Percentiles rank a stretch among this genome's conserved stretches.
phyloP scores from a whole-genome alignment of 1,139 yeast species.

The Nadsonia commutata region DNA sequence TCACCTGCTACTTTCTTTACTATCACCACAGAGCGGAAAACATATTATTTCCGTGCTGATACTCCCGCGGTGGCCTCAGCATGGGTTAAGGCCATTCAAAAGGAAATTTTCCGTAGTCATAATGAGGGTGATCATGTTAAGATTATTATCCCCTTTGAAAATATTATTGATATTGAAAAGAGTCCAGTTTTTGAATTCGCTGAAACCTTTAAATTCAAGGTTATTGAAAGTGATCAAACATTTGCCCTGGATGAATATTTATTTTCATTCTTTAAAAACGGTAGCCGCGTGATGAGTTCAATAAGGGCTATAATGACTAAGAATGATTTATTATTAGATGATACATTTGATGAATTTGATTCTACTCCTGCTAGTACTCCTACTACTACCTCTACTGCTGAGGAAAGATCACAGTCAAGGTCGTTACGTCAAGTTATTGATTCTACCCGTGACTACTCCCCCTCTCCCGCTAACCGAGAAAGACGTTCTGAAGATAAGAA shows the following conservation, averaged over 20 bases:
- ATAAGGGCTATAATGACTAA: neutral
- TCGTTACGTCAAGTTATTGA: neutral
- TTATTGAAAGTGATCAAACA: slow-evolving; percentile 35
- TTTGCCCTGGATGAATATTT: slow-evolving; percentile 51
- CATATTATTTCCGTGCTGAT: slow-evolving; percentile 60
- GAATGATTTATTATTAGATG: neutral
- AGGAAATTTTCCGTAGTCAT: slow-evolving; percentile 59
- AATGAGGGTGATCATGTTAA: slow-evolving; percentile 62
- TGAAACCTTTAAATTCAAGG: slow-evolving; percentile 32
- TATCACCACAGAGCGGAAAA: slow-evolving; percentile 37
- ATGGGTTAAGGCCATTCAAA: slow-evolving; percentile 67
- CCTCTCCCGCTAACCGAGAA: neutral
- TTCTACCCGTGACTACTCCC: neutral
- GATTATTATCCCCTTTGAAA: slow-evolving; percentile 59
- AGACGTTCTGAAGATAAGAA: neutral
- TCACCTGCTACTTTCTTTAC: slow-evolving; percentile 17
- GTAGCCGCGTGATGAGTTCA: slow-evolving; percentile 5
- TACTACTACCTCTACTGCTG: too few species aligned
- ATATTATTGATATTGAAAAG: slow-evolving; percentile 48
- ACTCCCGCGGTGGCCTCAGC: slow-evolving; percentile 55
- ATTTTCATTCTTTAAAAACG: slow-evolving; percentile 43
- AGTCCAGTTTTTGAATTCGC: slow-evolving; percentile 37
- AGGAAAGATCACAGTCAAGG: neutral
- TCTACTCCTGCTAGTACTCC: too few species aligned
- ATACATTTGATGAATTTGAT: neutral